Base-by-base conservation (phyloP, 2,329 filamentous ascomycete species). In the Phaeoacremonium minimum region DNA sequence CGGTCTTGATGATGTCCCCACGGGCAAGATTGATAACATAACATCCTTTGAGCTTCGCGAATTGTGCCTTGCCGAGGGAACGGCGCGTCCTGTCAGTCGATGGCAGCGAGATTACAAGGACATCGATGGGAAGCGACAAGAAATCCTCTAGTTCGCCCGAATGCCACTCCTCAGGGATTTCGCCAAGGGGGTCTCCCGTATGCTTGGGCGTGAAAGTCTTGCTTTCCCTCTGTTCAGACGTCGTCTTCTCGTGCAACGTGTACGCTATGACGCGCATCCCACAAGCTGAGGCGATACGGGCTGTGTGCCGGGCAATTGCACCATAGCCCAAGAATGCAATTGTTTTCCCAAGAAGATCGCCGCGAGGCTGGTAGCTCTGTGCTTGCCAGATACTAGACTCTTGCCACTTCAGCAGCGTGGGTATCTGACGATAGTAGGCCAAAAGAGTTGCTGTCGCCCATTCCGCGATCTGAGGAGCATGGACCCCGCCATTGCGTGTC, bases 181-280 rank as follows among this genome's bases (percentile, higher is more conserved):
- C 35, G 9, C 73, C 73, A 1, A 69, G 60, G 3, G 65, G 64
- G 35, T 77, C 74, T 5, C 73, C 74, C 7, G 84, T 85, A 0
- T 80, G 78, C 0, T 80, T 76, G 0, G 87, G 77, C 22, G 82
- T 74, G 60, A 83, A 91, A 6, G 78, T 75, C 12, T 61, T 53
- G 57, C 90, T 85, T 18, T 60, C 65, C 30, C 73, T 74, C 2
- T 79, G 83, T 37, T 80, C 80, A 0, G 79, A 73, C 0, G 84
- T 87, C 8, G 66, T 56, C n/a, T 83, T 80, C 1, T 83, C 75
- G 17, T 76, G 77, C 0, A 85, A 78, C 0, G 85, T 91, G 63
- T 85, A 89, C 1, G 85, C 86, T 52, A 88, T 69, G 1, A 91
- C 75, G 18, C 77, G 69, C 73, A 87, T 82, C 14, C 85, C 86